A percentile compares a stretch with the other conserved stretches of the same genome.
Evolutionary conservation across 352 stramenopile species (phyloP).

Genomic region (Phytopythium montanum): DNA sequence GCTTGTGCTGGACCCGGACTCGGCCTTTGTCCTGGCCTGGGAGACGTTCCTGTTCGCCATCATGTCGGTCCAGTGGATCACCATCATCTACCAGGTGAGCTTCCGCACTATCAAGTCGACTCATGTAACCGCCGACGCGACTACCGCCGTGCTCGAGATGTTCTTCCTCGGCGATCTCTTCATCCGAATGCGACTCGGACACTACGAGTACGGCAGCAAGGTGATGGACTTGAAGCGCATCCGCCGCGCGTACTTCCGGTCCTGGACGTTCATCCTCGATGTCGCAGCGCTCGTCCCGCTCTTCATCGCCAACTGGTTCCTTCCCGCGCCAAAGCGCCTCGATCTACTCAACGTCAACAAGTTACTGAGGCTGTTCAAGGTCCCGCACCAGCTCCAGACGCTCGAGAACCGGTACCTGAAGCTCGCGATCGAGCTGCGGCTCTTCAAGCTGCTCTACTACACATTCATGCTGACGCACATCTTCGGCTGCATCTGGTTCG

Average conservation of each 20-base stretch:
- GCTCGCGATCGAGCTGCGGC: slow-evolving; percentile 32
- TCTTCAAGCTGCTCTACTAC: slow-evolving; percentile 61
- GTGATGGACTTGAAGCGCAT: slow-evolving; percentile 35
- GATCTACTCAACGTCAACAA: slow-evolving; percentile 57
- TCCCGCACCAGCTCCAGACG: slow-evolving; percentile 32
- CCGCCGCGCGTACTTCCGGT: slow-evolving; percentile 31
- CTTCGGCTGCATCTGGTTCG: slow-evolving; percentile 51
- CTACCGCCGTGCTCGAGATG: slow-evolving; percentile 30
- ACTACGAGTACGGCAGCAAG: slow-evolving; percentile 53
- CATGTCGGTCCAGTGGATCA: slow-evolving; percentile 43
- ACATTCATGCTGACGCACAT: slow-evolving; percentile 46
- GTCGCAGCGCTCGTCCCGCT: slow-evolving; percentile 33
- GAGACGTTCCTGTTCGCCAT: slow-evolving; percentile 41
- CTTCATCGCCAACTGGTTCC: slow-evolving; percentile 34
- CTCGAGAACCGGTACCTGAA: slow-evolving; percentile 45
- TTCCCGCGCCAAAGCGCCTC: slow-evolving; percentile 12
- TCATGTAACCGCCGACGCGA: slow-evolving; percentile 19
- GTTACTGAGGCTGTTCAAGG: slow-evolving; percentile 39
- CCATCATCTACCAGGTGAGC: slow-evolving; percentile 37
- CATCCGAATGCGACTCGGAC: slow-evolving; percentile 36
- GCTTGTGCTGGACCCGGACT: slow-evolving; percentile 28
- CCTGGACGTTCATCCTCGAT: slow-evolving; percentile 34
- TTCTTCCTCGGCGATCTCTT: slow-evolving; percentile 45
- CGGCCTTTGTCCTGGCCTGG: slow-evolving; percentile 26
- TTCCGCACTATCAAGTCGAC: slow-evolving; percentile 25